These are phyloP conservation scores for Ophiocytium majus DNA, from an alignment of 352 stramenopile genomes.

Conservation along the genomic window DNA sequence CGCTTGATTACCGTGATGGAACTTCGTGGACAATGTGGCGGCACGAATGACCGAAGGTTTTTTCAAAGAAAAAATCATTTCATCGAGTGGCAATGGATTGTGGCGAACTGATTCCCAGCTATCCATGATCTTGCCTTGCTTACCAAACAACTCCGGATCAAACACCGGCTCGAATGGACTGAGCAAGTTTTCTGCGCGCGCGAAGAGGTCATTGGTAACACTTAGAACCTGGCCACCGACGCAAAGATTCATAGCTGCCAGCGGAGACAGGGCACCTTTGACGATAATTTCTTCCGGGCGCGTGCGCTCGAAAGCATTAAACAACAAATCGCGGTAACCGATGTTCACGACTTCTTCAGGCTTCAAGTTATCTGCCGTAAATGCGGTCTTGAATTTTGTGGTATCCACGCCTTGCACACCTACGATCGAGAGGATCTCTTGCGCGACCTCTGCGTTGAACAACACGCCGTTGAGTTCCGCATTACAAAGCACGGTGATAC, in stretches of 20 bases:
- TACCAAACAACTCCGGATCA: background rate
- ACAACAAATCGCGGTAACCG: background rate
- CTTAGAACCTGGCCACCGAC: background rate
- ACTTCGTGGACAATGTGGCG: background rate
- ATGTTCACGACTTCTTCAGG: slow-evolving; percentile 4
- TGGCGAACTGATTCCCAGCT: background rate
- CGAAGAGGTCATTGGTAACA: background rate
- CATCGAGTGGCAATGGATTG: background rate
- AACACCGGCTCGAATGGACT: background rate
- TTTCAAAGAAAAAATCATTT: background rate
- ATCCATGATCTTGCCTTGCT: slow-evolving; percentile 9
- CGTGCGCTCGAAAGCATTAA: background rate
- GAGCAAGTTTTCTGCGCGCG: background rate
- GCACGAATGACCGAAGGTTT: background rate
- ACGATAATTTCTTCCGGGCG: background rate
- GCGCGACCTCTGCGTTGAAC: background rate
- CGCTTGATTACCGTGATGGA: background rate
- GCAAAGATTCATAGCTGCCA: background rate
- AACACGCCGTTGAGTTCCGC: background rate
- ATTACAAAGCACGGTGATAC: slow-evolving; percentile 24
- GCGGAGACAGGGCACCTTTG: background rate
- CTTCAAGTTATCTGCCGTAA: background rate
- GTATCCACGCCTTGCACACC: background rate
- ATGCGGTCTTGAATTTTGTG: slow-evolving; percentile 1
- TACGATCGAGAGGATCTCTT: background rate